Percentiles rank a stretch among this genome's conserved stretches.
phyloP scores from a whole-genome alignment of 768 basidiomycete genomes.

The Serendipita indica region DNA sequence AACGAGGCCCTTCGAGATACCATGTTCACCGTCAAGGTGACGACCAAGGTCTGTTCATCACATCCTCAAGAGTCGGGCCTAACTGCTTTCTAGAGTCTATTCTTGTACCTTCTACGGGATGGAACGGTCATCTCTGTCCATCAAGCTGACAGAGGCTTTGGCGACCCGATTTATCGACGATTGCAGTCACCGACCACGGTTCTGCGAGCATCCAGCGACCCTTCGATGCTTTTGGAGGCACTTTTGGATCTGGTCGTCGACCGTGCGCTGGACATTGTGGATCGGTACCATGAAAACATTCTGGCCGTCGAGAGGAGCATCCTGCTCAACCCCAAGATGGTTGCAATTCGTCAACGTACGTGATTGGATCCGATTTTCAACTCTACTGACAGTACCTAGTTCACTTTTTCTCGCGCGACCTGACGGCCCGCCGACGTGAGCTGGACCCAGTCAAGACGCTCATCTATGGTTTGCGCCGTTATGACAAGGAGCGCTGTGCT shows the following conservation, averaged over 20 bases:
- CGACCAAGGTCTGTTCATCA: not conserved
- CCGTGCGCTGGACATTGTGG: slow-evolving; percentile 48
- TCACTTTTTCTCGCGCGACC: slow-evolving; percentile 61
- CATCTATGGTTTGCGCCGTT: slow-evolving; percentile 51
- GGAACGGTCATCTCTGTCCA: slow-evolving; percentile 45
- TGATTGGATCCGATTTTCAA: not conserved
- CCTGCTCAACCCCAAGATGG: slow-evolving; percentile 44
- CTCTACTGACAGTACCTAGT: slow-evolving; percentile 28
- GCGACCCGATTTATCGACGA: slow-evolving; percentile 32
- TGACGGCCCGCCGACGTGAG: slow-evolving; percentile 59
- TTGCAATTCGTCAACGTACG: slow-evolving; percentile 44
- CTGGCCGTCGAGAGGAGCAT: slow-evolving; percentile 44
- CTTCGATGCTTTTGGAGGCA: slow-evolving; percentile 52
- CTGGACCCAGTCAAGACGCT: slow-evolving; percentile 56
- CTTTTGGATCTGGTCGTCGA: slow-evolving; percentile 57
- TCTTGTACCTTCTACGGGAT: slow-evolving; percentile 51
- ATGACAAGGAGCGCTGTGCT: slow-evolving; percentile 52
- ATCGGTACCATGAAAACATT: slow-evolving; percentile 50
- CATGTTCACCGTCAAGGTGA: slow-evolving; percentile 2
- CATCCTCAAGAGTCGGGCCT: not conserved
- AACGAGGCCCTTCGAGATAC: not conserved
- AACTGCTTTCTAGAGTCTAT: slow-evolving; percentile 32
- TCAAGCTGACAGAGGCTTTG: slow-evolving; percentile 29
- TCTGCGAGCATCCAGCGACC: slow-evolving; percentile 46
- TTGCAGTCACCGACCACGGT: slow-evolving; percentile 45